Base-by-base conservation (phyloP, 1,139 yeast species). In the Blastobotrys apis region DNA sequence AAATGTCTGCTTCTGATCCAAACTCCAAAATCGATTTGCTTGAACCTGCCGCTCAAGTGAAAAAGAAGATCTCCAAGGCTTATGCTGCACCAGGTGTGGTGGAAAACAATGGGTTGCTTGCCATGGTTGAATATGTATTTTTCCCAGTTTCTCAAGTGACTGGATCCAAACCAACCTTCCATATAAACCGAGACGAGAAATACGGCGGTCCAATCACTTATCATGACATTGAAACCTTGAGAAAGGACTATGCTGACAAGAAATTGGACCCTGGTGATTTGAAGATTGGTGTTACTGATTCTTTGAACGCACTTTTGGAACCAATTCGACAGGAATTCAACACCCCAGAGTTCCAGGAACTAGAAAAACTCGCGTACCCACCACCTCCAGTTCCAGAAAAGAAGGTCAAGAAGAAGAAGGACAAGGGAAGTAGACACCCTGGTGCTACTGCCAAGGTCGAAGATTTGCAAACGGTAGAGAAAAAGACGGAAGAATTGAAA, bases 1-100 rank as follows among this genome's bases (percentile, higher is more conserved):
- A 94, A 66, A 94, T 94, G 99, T 87, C 97, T 61, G 97, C 98
- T 1, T 86, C 96, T 23, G 98, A 92, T 70, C 97, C 98, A 57
- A 92, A 88, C 73, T 88, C 97, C 47, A 94, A 94, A 71, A 88
- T 92, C 52, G 98, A 92, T 62, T 67, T 94, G 40, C 70, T 90
- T 53, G 99, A 94, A 65, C 92, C 83, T 41, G 95, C 96, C 53
- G 84, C 85, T 62, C 68, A 71, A 33, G 92, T 94, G 47, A 83
- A 81, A 68, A 90, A 90, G 81, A 94, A 94, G 77, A 79, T 94
- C 58, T 80, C 80, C 58, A 78, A 84, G 62, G 98, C 99, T 2
- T 92, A 77, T 73, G 94, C 97, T 70, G 90, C 95, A 19, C 96
- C 97, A 26, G 97, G 97, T 56, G 88, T 81, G 53, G 79, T 87